Evolutionary conservation across 306 rosid genomes (phyloP), one percentile per base, ranked within the genome.

Genomic region (Fagus sylvatica): DNA sequence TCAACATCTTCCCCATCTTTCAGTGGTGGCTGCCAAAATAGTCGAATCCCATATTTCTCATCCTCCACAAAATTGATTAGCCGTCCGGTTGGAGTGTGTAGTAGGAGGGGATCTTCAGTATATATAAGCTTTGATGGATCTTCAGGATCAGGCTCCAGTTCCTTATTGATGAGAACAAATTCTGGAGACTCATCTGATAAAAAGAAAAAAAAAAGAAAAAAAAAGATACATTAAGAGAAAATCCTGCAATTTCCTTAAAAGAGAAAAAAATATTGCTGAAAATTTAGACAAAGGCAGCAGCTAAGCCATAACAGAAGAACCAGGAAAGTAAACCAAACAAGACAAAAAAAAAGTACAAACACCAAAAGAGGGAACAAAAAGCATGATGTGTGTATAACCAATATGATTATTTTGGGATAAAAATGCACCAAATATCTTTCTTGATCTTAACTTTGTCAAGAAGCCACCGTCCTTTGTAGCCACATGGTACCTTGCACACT

Each of bases 11-110:
- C 92, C 8, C 86, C 93, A 15, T 82, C 83, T 81, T 78, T 22
- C 76, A 93, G 79, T 73, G 85, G 88, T 37, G 98, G 98, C 89
- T 91, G 97, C 97, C 97, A 95, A 87, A 89, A 95, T 71, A 95
- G 71, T 7, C 97, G 96, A 75, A 95, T 10, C 54, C 98, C 98
- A 41, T 95, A 4, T 62, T 95, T 43, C 76, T 91, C 93, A 86
- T 95, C 98, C 73, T 88, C 90, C 4, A 88, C 66, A 82, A 90
- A 95, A 81, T 95, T 91, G 81, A 95, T 95, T 48, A 95, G 2
- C 34, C 71, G 36, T 77, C 98, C 98, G 49, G 95, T 91, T 78
- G 89, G 96, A 48, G 93, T 92, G 80, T 95, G 98, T 64, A 95
- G 86, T 81, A 95, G 92, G 78, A 92, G 68, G 61, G 98, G 98